Conservation (phyloP, 176 grass and related monocot genomes). For the Ananas comosus region DNA sequence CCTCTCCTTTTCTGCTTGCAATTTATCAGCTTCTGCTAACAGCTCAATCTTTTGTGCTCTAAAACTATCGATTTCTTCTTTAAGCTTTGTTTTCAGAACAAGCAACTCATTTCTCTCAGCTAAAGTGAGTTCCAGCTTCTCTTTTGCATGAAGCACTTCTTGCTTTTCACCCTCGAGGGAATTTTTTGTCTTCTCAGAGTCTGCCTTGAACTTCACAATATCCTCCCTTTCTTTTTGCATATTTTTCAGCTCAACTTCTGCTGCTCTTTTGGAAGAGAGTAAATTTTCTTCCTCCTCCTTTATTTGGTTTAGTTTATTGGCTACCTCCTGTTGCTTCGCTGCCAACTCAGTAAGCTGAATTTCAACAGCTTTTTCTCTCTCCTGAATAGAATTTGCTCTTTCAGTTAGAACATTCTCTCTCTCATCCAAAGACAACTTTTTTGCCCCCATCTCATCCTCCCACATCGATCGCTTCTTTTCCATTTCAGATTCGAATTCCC, state of each 20-base stretch:
- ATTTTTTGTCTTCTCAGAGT: conserved; percentile 60
- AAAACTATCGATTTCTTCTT: conserved; percentile 88
- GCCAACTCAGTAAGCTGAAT: conserved; percentile 33
- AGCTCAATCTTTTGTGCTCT: conserved; percentile 70
- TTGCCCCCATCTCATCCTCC: conserved; percentile 36
- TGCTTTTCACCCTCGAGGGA: conserved; percentile 54
- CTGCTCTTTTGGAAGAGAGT: conserved; percentile 26
- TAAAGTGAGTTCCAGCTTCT: conserved; percentile 55
- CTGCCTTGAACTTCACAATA: conserved; percentile 41
- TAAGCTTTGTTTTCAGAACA: conserved; percentile 62
- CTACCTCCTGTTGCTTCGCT: conserved; percentile 45
- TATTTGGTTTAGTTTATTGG: conserved; percentile 40
- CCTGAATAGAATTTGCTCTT: conserved; percentile 22
- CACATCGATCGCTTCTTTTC: conserved; percentile 32
- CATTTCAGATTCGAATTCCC: conserved; percentile 65
- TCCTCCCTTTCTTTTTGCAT: conserved; percentile 47
- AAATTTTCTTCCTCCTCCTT: conserved; percentile 39
- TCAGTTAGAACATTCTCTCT: conserved; percentile 48
- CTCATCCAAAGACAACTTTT: conserved; percentile 32
- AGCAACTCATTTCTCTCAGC: conserved; percentile 55
- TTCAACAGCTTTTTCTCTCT: conserved; percentile 34
- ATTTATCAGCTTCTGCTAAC: conserved; percentile 54
- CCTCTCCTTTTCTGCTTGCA: conserved; percentile 82
- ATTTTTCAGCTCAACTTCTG: conserved; percentile 17
- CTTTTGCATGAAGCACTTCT: conserved; percentile 37